Base-by-base conservation (phyloP, 257 asterid genomes). In the Echites panduratus region DNA sequence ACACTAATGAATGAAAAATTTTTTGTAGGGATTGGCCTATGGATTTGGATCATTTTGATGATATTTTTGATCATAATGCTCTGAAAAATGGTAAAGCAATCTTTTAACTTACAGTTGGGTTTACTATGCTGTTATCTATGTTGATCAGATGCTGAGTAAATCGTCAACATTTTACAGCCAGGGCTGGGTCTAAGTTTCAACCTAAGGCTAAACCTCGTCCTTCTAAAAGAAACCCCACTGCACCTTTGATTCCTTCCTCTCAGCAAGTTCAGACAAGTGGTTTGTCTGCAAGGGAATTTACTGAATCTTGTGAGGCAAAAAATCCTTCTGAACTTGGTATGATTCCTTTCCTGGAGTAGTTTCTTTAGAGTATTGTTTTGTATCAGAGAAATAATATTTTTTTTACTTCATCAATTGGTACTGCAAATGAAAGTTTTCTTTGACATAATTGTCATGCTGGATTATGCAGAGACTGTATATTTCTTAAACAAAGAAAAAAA, bases 171-270 rank as follows among this genome's bases (percentile, higher is more conserved):
- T 19, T 45, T 71, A 73, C 91, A 88, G 96, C 80, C 49, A 79
- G 87, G 80, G 82, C 80, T 45, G 84, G 75, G 4, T 83, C 88
- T 62, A 88, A 83, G 77, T 89, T 88, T 82, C 88, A 82, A 76
- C 97, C 97, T 40, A 92, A 85, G 78, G 75, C 83, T 2, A 92
- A 88, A 75, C 71, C 78, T 57, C 80, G 81, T 49, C 85, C 79
- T 0, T 63, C 68, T 8, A 87, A 49, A 66, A 92, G 77, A 79
- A 85, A 38, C 49, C 54, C 83, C 7, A 71, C 77, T 38, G 78
- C 84, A 58, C 41, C 81, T 10, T 78, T 81, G 43, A 70, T 73
- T 67, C 59, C 89, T 82, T 62, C 81, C 70, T 62, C 85, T 49
- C 78, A 62, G 74, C 66, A 86, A 65, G 72, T 54, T 64, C 80